Evolutionary conservation across 169 alveolate genomes (phyloP), one percentile per base, ranked within the genome.

Genomic region (Eimeria tenella): DNA sequence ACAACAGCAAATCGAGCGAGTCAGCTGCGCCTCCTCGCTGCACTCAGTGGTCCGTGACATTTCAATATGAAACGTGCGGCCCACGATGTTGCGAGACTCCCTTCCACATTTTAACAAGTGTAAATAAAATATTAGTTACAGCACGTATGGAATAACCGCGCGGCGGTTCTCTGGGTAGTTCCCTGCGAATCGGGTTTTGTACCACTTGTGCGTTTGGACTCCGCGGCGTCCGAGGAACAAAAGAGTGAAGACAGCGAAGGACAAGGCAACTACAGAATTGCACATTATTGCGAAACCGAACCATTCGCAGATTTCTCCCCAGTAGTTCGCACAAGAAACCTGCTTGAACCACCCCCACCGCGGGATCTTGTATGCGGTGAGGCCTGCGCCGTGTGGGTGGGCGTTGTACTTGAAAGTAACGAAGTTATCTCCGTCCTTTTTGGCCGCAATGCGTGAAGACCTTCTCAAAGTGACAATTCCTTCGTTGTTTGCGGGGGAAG

Each of bases 271-370:
- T 0, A n/a, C 56, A 3, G 84, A 70, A 77, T 73, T 73, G 79
- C 88, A 73, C 74, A 77, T 77, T 6, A 88, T 53, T 63, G 94
- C 75, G 52, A 55, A 88, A 21, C 94, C 65, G 5, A 56, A 81
- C 77, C 94, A 88, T 58, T 88, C 87, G 58, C 86, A 87, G 15
- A 87, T 87, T 74, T 87, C 93, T 2, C 73, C 87, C 56, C 52
- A 88, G 86, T 86, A 68, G 83, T 86, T 86, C 19, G 84, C 86
- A 53, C 93, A 86, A 71, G 93, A 68, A 42, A 86, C 93, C 53
- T 68, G 79, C 60, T 68, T 19, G n/a, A 65, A 70, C 74, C 84
- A 86, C 8, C 63, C 71, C 23, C 53, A 21, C 7, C 50, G 71
- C 6, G 93, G 93, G 17, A 86, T 86, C 73, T 50, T 86, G 63